Evolutionary conservation across 129 eudicot genomes (phyloP).

Genomic region (Saussurea involucrata): DNA sequence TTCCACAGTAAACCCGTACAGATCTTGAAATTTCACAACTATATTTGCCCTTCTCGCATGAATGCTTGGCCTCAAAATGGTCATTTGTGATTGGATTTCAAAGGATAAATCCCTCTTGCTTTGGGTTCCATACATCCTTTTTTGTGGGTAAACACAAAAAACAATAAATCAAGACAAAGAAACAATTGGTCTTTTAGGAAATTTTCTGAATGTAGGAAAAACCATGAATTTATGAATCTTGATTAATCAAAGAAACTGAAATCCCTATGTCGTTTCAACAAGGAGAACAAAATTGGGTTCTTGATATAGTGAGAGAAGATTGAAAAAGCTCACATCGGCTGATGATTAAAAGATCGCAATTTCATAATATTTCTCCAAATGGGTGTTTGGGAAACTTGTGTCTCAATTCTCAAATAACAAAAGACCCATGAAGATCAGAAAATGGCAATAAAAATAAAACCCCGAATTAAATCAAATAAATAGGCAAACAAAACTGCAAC

Average conservation of each 20-base stretch:
- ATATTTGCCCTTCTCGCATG: constrained; percentile 92
- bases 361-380: neutral
- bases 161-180: neutral
- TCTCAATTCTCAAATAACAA: neutral
- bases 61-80: constrained; percentile 77
- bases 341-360: neutral
- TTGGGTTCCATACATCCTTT: constrained; percentile 51
- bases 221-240: neutral
- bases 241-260: neutral
- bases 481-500: neutral
- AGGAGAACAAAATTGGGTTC: neutral
- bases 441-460: neutral
- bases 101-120: constrained; percentile 46
- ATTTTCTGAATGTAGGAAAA: neutral
- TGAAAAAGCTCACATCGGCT: neutral
- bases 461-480: neutral
- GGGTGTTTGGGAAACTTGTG: neutral
- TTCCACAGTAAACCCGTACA: constrained; percentile 87
- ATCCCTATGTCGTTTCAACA: neutral
- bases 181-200: neutral
- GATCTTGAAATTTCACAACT: constrained; percentile 90
- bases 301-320: neutral
- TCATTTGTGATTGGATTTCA: constrained; percentile 54
- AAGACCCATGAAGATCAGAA: neutral
- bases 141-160: neutral